Percentiles rank a stretch among this genome's conserved stretches.
These are phyloP conservation scores for Avena sativa DNA, from an alignment of 176 grass and related monocot genomes.

Conservation along the genomic window DNA sequence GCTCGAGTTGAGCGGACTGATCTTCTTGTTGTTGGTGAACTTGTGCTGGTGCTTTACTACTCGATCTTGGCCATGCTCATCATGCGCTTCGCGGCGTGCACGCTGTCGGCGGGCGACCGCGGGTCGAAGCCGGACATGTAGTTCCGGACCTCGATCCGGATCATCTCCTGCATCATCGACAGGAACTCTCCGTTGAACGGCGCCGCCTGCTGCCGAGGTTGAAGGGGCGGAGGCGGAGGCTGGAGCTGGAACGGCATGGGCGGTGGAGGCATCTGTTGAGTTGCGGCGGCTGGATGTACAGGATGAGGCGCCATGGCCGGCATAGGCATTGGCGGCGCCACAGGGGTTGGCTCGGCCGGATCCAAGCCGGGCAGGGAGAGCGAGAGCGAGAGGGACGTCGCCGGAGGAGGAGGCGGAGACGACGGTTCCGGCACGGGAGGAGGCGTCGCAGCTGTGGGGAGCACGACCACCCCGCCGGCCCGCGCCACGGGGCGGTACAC, in stretches of 20 bases:
- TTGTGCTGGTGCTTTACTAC: conserved; percentile 3
- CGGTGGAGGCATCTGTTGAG: conserved; percentile 33
- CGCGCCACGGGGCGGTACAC: conserved; percentile 71
- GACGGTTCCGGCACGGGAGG: background rate
- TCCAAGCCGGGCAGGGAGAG: conserved; percentile 73
- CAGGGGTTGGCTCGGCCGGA: background rate
- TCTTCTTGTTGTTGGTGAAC: background rate
- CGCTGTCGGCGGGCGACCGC: conserved; percentile 26
- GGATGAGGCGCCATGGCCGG: background rate
- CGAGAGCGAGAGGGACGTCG: conserved; percentile 73
- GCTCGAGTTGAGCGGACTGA: background rate
- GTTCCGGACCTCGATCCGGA: conserved; percentile 85
- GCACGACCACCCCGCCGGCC: conserved; percentile 58
- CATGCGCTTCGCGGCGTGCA: conserved; percentile 57
- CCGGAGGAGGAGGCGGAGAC: conserved; percentile 28
- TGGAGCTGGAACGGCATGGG: conserved; percentile 23
- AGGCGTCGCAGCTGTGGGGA: conserved; percentile 28
- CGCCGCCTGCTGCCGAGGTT: background rate
- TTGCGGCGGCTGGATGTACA: conserved; percentile 1
- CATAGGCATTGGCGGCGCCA: conserved; percentile 26
- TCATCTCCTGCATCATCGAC: conserved; percentile 89
- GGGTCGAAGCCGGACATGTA: conserved; percentile 67
- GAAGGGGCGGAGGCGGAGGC: background rate
- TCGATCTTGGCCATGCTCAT: conserved; percentile 90
- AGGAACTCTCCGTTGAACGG: conserved; percentile 64